phyloP scores from a whole-genome alignment of 2,329 filamentous ascomycete species.

The Zalaria sp. region DNA sequence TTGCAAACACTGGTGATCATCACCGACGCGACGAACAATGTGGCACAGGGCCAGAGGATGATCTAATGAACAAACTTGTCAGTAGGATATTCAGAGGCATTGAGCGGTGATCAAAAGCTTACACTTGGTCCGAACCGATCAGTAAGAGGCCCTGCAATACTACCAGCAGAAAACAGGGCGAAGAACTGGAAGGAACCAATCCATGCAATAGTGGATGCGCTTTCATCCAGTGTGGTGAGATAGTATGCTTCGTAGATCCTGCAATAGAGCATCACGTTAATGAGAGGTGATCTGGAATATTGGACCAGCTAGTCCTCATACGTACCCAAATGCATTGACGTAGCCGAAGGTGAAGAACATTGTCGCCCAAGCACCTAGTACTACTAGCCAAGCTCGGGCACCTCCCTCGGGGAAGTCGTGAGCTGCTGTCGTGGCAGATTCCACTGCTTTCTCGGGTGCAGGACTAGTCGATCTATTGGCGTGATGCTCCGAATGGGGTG shows the following conservation, averaged over 20 bases:
- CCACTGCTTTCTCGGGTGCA: no score
- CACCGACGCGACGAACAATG: conserved; percentile 24
- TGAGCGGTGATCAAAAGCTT: not conserved
- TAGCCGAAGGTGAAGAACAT: conserved; percentile 13
- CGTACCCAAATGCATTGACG: conserved; percentile 11
- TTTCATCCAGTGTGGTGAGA: conserved; percentile 8
- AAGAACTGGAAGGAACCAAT: conserved; percentile 15
- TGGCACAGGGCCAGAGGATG: conserved; percentile 8
- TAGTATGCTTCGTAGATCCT: conserved; percentile 14
- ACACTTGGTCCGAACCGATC: no score
- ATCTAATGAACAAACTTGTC: not conserved
- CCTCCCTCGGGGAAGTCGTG: no score
- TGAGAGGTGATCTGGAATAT: no score
- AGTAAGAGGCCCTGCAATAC: not conserved
- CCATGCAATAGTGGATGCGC: conserved; percentile 15
- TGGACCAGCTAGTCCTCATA: no score
- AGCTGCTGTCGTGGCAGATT: no score
- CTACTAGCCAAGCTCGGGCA: no score
- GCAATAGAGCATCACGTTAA: no score
- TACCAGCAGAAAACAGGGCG: conserved; percentile 8
- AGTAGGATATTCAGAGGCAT: not conserved
- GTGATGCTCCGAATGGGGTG: no score
- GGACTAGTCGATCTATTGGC: no score
- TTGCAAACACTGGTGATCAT: conserved; percentile 33
- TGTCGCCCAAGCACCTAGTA: no score